Percentiles rank a stretch among this genome's conserved stretches.
These are phyloP conservation scores for Hemerocallis citrina DNA, from an alignment of 106 monocot genomes.

Conservation along the genomic window DNA sequence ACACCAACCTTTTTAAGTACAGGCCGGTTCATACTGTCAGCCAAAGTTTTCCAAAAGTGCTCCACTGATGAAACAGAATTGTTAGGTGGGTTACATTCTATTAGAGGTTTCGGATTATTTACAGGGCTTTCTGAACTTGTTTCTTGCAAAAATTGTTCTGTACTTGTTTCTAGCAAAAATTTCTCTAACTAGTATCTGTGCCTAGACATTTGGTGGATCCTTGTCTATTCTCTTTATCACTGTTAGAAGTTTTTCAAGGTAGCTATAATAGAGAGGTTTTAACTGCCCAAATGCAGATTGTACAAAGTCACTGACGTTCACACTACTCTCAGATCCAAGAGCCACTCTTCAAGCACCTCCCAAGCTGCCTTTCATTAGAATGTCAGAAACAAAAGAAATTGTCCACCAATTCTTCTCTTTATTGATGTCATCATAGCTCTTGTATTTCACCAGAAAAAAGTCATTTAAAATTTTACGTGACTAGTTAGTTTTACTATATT, in stretches of 20 bases:
- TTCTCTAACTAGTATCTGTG: slow-evolving; percentile 4
- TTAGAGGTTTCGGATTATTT: neutral
- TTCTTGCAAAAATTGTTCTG: slow-evolving; percentile 17
- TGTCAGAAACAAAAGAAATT: slow-evolving; percentile 81
- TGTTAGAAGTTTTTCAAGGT: slow-evolving; percentile 25
- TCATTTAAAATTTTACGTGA: neutral
- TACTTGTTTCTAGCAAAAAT: neutral
- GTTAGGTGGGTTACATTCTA: slow-evolving; percentile 10
- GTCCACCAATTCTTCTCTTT: slow-evolving; percentile 82
- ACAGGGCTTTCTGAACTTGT: slow-evolving; percentile 2
- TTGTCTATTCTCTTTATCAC: slow-evolving; percentile 2
- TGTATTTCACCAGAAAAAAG: slow-evolving; percentile 57
- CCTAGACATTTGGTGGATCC: slow-evolving; percentile 5
- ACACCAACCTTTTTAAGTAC: slow-evolving; percentile 60
- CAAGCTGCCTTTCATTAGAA: slow-evolving; percentile 59
- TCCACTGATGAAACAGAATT: slow-evolving; percentile 25
- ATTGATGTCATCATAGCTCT: slow-evolving; percentile 65
- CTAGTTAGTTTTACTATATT: too few relatives aligned
- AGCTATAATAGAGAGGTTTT: slow-evolving; percentile 37
- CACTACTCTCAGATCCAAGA: slow-evolving; percentile 73
- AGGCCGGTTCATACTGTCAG: slow-evolving; percentile 35
- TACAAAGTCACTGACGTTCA: slow-evolving; percentile 75
- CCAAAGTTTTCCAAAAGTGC: slow-evolving; percentile 63
- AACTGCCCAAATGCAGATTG: slow-evolving; percentile 82
- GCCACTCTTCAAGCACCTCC: slow-evolving; percentile 47